A percentile compares a stretch with the other conserved stretches of the same genome.
phyloP scores from a whole-genome alignment of 225 moss, liverwort and hornwort species.

The Pseudisothecium myosuroides region DNA sequence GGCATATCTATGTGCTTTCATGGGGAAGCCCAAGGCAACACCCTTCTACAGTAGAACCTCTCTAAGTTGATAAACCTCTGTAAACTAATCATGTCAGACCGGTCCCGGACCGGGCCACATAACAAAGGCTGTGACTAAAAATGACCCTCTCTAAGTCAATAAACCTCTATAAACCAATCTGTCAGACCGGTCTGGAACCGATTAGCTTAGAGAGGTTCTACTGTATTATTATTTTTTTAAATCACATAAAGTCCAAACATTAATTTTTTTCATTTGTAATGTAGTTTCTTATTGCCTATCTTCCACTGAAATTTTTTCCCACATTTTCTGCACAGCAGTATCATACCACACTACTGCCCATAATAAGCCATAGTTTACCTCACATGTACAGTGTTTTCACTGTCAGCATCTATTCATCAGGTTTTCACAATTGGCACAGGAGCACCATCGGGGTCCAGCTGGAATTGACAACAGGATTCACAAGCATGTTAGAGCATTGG shows the following conservation, averaged over 20 bases:
- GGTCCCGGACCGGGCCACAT: too few species aligned
- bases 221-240: too few species aligned
- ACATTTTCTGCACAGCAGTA: neutral
- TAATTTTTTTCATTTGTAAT: neutral
- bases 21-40: neutral
- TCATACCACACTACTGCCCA: neutral
- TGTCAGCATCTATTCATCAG: neutral
- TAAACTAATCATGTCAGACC: too few species aligned
- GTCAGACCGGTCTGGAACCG: too few species aligned
- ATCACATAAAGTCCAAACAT: neutral
- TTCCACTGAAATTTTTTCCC: neutral
- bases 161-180: too few species aligned
- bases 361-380: too few species aligned
- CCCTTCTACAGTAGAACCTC: too few species aligned
- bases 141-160: too few species aligned
- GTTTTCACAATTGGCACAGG: neutral
- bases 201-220: too few species aligned
- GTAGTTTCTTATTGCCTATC: neutral
- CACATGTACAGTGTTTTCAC: neutral
- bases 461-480: neutral
- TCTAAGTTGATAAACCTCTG: too few species aligned
- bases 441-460: neutral
- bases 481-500: neutral
- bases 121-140: too few species aligned
- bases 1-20: fast-evolving